Percentiles rank a stretch among this genome's conserved stretches.
phyloP scores from a whole-genome alignment of 208 protist genomes.

The Trypanosoma avium region DNA sequence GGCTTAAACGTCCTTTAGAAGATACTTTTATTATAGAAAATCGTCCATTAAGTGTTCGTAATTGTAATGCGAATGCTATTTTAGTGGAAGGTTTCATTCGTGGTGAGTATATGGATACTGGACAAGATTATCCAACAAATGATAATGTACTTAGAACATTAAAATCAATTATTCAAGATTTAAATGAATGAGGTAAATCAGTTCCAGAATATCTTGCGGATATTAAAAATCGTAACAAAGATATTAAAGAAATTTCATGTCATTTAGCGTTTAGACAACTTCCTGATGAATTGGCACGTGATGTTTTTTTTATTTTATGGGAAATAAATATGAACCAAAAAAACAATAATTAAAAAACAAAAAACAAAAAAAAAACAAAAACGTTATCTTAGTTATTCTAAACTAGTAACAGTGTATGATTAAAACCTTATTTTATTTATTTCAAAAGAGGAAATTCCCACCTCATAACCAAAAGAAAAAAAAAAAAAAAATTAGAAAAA shows the following conservation, averaged over 20 bases:
- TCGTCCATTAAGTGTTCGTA: slow-evolving; percentile 72
- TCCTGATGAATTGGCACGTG: slow-evolving; percentile 83
- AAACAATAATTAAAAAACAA: not conserved
- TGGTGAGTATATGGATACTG: slow-evolving; percentile 90
- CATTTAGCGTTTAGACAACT: slow-evolving; percentile 83
- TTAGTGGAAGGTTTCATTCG: slow-evolving; percentile 90
- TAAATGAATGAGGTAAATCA: slow-evolving; percentile 55
- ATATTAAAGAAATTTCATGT: slow-evolving; percentile 86
- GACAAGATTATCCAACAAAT: slow-evolving; percentile 76
- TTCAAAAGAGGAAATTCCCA: too few species aligned
- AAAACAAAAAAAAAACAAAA: not conserved
- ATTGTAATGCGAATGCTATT: slow-evolving; percentile 87
- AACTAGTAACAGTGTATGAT: too few species aligned
- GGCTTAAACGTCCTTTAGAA: slow-evolving; percentile 78
- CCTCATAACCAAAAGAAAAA: too few species aligned
- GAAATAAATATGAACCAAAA: slow-evolving; percentile 60
- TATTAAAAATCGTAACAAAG: slow-evolving; percentile 38
- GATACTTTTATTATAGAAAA: slow-evolving; percentile 89
- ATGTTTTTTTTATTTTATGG: slow-evolving; percentile 88
- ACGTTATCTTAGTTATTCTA: too few species aligned
- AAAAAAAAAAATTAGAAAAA: too few species aligned
- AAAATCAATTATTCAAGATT: slow-evolving; percentile 67
- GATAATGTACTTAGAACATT: slow-evolving; percentile 77
- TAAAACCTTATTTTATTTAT: too few species aligned
- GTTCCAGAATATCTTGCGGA: slow-evolving; percentile 81